phyloP scores from a whole-genome alignment of 257 asterid genomes.

The Przewalskia tangutica region DNA sequence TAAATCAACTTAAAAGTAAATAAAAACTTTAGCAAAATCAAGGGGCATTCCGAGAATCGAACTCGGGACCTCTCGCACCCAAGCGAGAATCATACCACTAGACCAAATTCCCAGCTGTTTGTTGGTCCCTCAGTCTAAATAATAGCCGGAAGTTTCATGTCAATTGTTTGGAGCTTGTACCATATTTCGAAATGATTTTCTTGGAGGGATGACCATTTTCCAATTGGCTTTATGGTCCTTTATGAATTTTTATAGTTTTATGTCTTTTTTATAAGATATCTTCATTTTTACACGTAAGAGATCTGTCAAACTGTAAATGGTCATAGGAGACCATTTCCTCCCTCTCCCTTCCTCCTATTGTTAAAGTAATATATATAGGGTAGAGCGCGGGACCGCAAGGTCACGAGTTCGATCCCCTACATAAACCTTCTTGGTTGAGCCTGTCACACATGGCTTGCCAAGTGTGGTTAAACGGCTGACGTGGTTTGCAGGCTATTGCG shows the following conservation, averaged over 20 bases:
- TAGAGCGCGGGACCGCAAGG: too few species aligned
- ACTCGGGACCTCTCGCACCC: constrained; percentile 82
- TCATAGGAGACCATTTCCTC: background rate
- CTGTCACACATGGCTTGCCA: too few species aligned
- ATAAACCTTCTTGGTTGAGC: too few species aligned
- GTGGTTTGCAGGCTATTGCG: too few species aligned
- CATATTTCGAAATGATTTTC: background rate
- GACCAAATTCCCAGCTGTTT: constrained; percentile 29
- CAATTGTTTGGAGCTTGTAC: background rate
- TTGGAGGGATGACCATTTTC: background rate
- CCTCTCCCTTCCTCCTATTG: background rate
- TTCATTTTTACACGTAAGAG: background rate
- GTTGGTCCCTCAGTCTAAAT: background rate
- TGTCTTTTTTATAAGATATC: background rate
- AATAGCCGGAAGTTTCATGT: background rate
- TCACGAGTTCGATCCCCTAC: too few species aligned
- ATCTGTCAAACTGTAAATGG: background rate
- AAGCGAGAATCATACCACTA: constrained; percentile 79
- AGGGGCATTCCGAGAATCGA: constrained; percentile 62
- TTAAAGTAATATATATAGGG: background rate
- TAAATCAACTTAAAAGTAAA: background rate
- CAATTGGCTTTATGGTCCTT: background rate
- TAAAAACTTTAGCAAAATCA: background rate
- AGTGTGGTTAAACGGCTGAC: too few species aligned
- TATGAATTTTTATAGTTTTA: background rate